Evolutionary conservation across 345 rosid species (phyloP), one percentile per base, ranked within the genome.

Genomic region (Brassica incana): DNA sequence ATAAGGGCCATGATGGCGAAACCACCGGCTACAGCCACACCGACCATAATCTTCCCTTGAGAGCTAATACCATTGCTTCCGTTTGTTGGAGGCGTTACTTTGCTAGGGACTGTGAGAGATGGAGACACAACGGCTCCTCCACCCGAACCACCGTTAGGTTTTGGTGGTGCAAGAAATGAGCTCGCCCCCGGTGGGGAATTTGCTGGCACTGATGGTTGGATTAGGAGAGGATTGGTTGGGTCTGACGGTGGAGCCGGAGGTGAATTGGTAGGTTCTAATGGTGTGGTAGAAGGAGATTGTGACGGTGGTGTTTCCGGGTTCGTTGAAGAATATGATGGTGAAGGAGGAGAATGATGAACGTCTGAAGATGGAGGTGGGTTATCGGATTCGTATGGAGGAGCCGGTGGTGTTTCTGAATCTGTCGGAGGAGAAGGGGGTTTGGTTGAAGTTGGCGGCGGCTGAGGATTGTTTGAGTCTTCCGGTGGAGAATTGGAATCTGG

Each of bases 1-100:
- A 95, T 60, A 6, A 90, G 38, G 14, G 85, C 89, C 25, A 95
- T 27, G 9, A 95, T 16, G 0, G 88, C 66, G 2, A 77, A 80
- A 27, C 90, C 86, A 20, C 90, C 86, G 0, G 83, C 93, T 0
- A 85, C 84, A 23, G 89, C 77, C 65, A 73, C 83, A 29, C 86
- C 92, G 10, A 78, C 74, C 32, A 69, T 75, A 16, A 78, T 74
- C 40, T 75, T 48, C 4, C 77, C 74, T 15, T 36, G 64, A 18
- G 7, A 71, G 27, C 62, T 8, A 66, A 54, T 59, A 16, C 48
- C 71, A 18, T 68, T 72, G 64, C 52, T 16, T 35, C 11, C 15
- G 63, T 23, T 80, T 69, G 63, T 29, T 5, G 84, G 18, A 15
- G 82, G 56, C 0, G 67, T 76, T 65, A 1, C 60, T 29, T 66